Conservation (phyloP, 2,329 filamentous ascomycete genomes). For the Nannizzia gypsea region DNA sequence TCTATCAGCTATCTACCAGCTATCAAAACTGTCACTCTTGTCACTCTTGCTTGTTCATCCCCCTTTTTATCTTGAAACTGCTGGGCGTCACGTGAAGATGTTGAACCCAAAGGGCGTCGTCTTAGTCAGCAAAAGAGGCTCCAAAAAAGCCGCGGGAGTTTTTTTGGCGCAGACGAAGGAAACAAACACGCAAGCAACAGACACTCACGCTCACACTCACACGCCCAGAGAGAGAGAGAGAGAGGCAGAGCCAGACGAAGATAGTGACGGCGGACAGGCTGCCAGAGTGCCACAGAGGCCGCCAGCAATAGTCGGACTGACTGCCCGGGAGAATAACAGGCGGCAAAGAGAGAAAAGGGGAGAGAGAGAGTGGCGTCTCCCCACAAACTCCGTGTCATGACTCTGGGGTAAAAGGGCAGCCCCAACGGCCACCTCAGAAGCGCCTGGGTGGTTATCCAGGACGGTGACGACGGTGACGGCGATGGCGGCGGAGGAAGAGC, state of each 20-base stretch:
- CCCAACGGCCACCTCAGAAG: not conserved
- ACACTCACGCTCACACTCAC: not conserved
- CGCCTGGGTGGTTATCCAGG: not conserved
- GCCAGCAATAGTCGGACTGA: not conserved
- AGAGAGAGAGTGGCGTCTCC: not conserved
- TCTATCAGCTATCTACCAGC: too few species aligned
- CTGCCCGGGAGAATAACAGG: not conserved
- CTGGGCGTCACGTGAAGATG: too few species aligned
- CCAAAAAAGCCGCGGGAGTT: too few species aligned
- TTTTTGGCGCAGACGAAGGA: too few species aligned
- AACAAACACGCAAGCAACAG: not conserved
- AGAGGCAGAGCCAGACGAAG: not conserved
- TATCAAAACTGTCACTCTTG: too few species aligned
- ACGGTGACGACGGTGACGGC: not conserved
- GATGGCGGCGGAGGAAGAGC: not conserved
- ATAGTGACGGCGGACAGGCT: not conserved
- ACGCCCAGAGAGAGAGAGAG: not conserved
- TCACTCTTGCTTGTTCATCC: too few species aligned
- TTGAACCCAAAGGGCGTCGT: too few species aligned
- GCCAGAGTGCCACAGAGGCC: not conserved
- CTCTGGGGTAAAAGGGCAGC: not conserved
- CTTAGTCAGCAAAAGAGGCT: too few species aligned
- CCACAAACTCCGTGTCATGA: not conserved
- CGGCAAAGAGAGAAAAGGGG: not conserved
- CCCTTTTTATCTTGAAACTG: too few species aligned